phyloP scores from a whole-genome alignment of 208 protist genomes.

The Leishmania major region DNA sequence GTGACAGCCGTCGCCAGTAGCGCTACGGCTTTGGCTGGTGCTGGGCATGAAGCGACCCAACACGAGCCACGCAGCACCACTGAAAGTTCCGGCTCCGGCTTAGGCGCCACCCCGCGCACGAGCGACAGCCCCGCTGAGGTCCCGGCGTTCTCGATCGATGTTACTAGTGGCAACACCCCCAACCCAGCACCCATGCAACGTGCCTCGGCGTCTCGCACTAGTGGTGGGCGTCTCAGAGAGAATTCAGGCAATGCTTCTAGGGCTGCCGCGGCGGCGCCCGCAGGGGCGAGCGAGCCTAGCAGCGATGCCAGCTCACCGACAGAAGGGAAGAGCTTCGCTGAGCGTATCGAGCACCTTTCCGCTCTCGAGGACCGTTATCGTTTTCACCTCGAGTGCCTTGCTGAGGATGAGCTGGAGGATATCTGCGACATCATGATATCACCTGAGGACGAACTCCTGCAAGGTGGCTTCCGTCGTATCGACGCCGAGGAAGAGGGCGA shows the following conservation, averaged over 20 bases:
- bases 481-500: constrained; percentile 44
- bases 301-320: constrained; percentile 4
- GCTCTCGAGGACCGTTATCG: constrained; percentile 29
- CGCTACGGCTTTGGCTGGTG: background rate
- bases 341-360: constrained; percentile 26
- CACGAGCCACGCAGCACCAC: constrained; percentile 21
- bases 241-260: background rate
- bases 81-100: constrained; percentile 19
- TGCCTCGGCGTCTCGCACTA: background rate
- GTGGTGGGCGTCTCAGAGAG: background rate
- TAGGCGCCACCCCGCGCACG: constrained; percentile 2
- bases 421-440: constrained; percentile 56
- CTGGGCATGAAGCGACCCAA: background rate
- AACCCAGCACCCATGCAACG: background rate
- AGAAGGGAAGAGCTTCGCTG: constrained; percentile 11
- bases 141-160: background rate
- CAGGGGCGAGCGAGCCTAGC: background rate
- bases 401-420: constrained; percentile 32
- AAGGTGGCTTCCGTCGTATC: constrained; percentile 43
- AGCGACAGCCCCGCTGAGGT: constrained; percentile 11
- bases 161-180: background rate
- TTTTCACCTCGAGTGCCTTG: constrained; percentile 38
- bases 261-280: background rate
- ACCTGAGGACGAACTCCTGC: constrained; percentile 38
- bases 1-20: background rate